Percentiles rank a stretch among this genome's conserved stretches.
Conservation (phyloP, 1,284 basidiomycete species). For the Crucibulum cyathiforme region DNA sequence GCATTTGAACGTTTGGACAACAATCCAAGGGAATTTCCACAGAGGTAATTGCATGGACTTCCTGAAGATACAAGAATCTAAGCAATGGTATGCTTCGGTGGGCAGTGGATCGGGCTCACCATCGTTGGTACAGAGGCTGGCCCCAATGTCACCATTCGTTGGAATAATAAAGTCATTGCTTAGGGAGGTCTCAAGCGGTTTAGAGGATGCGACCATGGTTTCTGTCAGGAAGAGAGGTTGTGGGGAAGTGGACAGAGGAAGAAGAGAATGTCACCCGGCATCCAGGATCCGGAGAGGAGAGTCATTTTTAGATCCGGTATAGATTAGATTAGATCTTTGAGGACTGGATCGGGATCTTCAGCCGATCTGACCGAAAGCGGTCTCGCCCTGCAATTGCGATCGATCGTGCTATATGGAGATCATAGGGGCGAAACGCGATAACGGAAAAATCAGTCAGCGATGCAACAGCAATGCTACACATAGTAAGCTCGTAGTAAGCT, state of each 20-base stretch:
- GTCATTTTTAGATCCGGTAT: too few relatives aligned
- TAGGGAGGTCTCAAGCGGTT: conserved; percentile 41
- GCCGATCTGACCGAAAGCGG: too few relatives aligned
- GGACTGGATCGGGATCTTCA: not conserved
- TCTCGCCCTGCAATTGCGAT: not conserved
- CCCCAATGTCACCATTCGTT: conserved; percentile 61
- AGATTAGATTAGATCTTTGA: conserved; percentile 14
- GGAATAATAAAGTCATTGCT: conserved; percentile 69
- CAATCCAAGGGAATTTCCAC: conserved; percentile 94
- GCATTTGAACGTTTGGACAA: conserved; percentile 76
- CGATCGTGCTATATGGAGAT: not conserved
- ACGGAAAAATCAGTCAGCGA: not conserved
- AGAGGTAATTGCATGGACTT: conserved; percentile 81
- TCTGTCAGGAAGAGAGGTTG: not conserved
- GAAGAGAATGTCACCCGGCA: conserved; percentile 2
- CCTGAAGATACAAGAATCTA: conserved; percentile 38
- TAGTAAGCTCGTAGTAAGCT: not conserved
- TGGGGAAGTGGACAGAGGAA: conserved; percentile 7
- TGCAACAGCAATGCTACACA: not conserved
- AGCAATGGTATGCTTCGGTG: not conserved
- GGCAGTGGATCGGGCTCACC: conserved; percentile 24
- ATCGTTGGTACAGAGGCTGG: conserved; percentile 47
- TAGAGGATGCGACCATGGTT: conserved; percentile 12
- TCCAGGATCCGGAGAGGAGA: conserved; percentile 5
- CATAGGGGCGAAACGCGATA: not conserved